Percentiles rank a stretch among this genome's conserved stretches.
These are phyloP conservation scores for Penicillium lagena DNA, from an alignment of 495 filamentous ascomycete species.

Conservation along the genomic window DNA sequence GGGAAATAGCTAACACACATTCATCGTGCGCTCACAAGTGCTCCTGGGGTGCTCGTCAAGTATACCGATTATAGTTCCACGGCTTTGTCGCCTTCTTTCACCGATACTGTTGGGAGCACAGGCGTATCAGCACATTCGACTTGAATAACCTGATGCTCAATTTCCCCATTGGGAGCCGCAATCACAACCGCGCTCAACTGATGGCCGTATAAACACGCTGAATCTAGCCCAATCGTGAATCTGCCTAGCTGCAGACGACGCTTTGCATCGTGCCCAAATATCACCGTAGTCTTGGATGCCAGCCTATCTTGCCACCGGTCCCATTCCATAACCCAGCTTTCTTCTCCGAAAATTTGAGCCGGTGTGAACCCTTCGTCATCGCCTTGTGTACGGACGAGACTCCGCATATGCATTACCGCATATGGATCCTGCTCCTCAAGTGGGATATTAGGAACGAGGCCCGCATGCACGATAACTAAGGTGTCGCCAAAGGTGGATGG, in stretches of 20 bases:
- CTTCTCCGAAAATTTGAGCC: slow-evolving; percentile 9
- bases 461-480: slow-evolving; percentile 76
- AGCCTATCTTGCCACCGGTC: slow-evolving; percentile 51
- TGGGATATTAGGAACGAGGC: slow-evolving; percentile 66
- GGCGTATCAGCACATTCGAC: slow-evolving; percentile 23
- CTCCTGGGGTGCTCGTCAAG: too few relatives aligned
- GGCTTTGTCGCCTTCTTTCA: neutral
- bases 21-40: too few relatives aligned
- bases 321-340: slow-evolving; percentile 18
- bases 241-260: slow-evolving; percentile 56
- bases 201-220: slow-evolving; percentile 69
- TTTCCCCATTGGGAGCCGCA: slow-evolving; percentile 33
- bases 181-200: slow-evolving; percentile 73
- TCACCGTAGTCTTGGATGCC: slow-evolving; percentile 41
- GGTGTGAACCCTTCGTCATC: slow-evolving; percentile 1
- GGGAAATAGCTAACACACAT: too few relatives aligned
- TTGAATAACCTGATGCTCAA: slow-evolving; percentile 25
- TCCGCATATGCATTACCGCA: slow-evolving; percentile 88
- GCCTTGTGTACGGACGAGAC: slow-evolving; percentile 49
- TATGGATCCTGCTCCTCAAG: slow-evolving; percentile 72
- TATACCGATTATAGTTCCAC: too few relatives aligned
- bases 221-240: slow-evolving; percentile 82
- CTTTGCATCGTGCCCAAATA: slow-evolving; percentile 84
- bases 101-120: slow-evolving; percentile 2
- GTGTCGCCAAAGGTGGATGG: slow-evolving; percentile 41